These are phyloP conservation scores for Suillus americanus DNA, from an alignment of 768 basidiomycete genomes.

Conservation along the genomic window DNA sequence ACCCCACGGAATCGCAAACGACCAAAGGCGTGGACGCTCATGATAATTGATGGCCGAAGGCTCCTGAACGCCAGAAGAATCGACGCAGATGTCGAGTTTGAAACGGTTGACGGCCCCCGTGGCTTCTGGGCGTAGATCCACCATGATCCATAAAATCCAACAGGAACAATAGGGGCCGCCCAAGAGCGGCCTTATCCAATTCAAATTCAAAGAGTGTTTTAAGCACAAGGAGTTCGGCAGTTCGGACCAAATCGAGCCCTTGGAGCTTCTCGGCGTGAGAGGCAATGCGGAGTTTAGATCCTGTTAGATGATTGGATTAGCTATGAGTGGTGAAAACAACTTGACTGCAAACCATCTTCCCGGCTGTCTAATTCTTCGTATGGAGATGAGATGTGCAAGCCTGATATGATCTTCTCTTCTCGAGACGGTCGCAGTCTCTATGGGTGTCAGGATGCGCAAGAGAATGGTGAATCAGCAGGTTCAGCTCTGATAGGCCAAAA, in stretches of 20 bases:
- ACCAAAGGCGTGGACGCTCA: background rate
- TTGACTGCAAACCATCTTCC: conserved; percentile 55
- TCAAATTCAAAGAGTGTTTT: background rate
- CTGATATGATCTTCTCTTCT: conserved; percentile 92
- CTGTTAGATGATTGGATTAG: conserved; percentile 13
- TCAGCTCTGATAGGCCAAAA: conserved; percentile 78
- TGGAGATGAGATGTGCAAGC: conserved; percentile 95
- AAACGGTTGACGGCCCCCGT: background rate
- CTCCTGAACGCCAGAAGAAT: background rate
- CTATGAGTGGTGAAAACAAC: background rate
- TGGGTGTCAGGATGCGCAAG: conserved; percentile 55
- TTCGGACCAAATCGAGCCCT: conserved; percentile 93
- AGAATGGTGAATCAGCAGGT: conserved; percentile 50
- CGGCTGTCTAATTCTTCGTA: conserved; percentile 65
- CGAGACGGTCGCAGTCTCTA: conserved; percentile 71
- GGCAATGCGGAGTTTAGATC: conserved; percentile 79
- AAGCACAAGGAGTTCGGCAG: conserved; percentile 36
- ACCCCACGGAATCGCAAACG: background rate
- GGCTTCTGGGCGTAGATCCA: background rate
- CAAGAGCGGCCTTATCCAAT: background rate
- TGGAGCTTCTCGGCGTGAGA: conserved; percentile 94
- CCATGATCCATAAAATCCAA: background rate
- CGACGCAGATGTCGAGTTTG: background rate
- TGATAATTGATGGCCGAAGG: background rate
- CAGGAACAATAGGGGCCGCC: background rate